Conservation (phyloP, 805 yeast species). For the Ogataea ganodermae region DNA sequence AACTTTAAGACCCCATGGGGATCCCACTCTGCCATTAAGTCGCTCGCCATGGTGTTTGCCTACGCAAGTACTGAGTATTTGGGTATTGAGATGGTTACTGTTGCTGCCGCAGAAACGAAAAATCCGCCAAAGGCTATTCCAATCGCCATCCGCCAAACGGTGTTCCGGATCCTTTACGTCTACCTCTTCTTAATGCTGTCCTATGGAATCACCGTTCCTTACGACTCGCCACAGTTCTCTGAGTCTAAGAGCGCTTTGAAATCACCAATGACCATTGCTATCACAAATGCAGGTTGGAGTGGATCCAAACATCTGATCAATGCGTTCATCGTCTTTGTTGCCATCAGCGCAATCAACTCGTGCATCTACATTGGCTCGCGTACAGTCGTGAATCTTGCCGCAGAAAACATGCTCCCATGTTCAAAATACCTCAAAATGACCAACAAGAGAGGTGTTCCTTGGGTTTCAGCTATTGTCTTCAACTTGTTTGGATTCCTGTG, state of each 20-base stretch:
- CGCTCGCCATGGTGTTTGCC: conserved; percentile 28
- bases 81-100: conserved; percentile 37
- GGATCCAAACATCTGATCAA: conserved; percentile 54
- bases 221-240: conserved; percentile 47
- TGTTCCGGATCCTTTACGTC: conserved; percentile 54
- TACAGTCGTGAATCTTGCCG: conserved; percentile 63
- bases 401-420: conserved; percentile 45
- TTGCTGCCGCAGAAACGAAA: conserved; percentile 61
- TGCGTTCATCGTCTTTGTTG: conserved; percentile 64
- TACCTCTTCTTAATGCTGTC: conserved; percentile 55
- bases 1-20: conserved; percentile 16
- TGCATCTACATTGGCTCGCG: conserved; percentile 70
- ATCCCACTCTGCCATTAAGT: conserved; percentile 16
- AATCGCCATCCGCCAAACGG: conserved; percentile 52
- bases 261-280: conserved; percentile 51
- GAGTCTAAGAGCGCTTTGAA: conserved; percentile 43
- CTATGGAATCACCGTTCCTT: conserved; percentile 63
- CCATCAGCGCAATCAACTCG: conserved; percentile 68
- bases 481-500: conserved; percentile 58
- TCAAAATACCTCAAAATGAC: conserved; percentile 47
- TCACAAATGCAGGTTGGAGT: conserved; percentile 51
- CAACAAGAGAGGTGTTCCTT: conserved; percentile 63
- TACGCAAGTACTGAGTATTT: conserved; percentile 28
- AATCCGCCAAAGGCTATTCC: conserved; percentile 62
- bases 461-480: conserved; percentile 54